Base-by-base conservation (phyloP, 352 stramenopile species). In the Phytophthora aleatoria region DNA sequence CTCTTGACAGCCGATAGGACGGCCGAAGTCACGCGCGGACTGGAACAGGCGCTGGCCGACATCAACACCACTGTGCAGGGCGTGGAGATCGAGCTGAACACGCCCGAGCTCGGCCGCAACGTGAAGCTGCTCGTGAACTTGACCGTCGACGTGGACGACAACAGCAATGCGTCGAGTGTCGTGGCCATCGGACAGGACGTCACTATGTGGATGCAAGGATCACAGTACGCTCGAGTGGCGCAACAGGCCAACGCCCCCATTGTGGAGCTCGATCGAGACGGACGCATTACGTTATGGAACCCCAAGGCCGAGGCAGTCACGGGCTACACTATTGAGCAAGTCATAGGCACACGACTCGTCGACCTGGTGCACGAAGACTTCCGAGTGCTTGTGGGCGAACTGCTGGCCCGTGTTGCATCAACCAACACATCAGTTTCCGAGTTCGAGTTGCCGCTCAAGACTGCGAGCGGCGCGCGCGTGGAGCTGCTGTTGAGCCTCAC, bases 171-270 rank as follows among this genome's bases (percentile, higher is more conserved):
- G 3, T 44, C 35, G 11, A 72, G 57, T 31, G 31, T 73, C n/a
- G 61, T 86, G 35, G 53, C 70, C 7, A 77, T 90, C 38, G 81
- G 79, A 27, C 74, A 90, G 57, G 77, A 88, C 50, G 72, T 88
- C 20, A 88, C 81, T 11, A 48, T 76, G 28, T 81, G 68, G 64
- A 31, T 81, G 24, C 70, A 73, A 31, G 79, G 76, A 16, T 76
- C 69, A 10, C 73, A 91, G 59, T 88, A 89, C 68, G 71, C 73
- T 44, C 58, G 69, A 30, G 77, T 92, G 9, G 78, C 90, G 53
- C 85, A 90, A 64, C 85, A 88, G 39, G 84, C 84, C 2, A 94
- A 91, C 57, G 78, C 80, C 16, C 83, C 85, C 1, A 92, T 94
- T 31, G 80, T 96, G 43, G 85, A 90, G 57, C 68, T 94, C 15